phyloP scores from a whole-genome alignment of 148 eudicot genomes.

The Chenopodium suecicum region DNA sequence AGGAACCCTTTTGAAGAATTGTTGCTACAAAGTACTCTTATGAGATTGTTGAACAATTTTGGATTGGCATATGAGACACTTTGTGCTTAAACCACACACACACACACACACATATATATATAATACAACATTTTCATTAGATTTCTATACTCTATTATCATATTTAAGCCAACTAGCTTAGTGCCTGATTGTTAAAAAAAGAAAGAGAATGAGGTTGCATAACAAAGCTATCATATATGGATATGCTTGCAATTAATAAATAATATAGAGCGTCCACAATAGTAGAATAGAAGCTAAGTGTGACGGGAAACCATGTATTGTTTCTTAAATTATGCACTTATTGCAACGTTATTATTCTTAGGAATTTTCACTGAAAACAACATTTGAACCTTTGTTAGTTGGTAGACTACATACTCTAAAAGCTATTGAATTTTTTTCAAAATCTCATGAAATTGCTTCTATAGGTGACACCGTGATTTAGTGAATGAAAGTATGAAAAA shows the following conservation, averaged over 20 bases:
- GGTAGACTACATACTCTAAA: not conserved
- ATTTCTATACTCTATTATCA: no score
- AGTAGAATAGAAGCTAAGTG: not conserved
- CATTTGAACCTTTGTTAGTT: not conserved
- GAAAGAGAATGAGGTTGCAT: no score
- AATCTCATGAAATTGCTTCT: not conserved
- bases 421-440: not conserved
- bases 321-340: not conserved
- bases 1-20: conserved; percentile 41
- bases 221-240: no score
- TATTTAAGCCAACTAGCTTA: no score
- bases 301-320: not conserved
- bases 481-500: no score
- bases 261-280: no score
- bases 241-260: no score
- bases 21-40: conserved; percentile 46
- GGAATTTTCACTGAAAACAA: conserved; percentile 1
- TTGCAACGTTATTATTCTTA: not conserved
- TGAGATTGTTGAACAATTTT: conserved; percentile 27
- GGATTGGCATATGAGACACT: conserved; percentile 24
- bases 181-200: no score
- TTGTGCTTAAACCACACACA: conserved; percentile 32
- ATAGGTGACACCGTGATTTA: not conserved
- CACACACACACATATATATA: not conserved
- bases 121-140: not conserved